Conservation (phyloP, 257 asterid genomes). For the Penstemon davidsonii region DNA sequence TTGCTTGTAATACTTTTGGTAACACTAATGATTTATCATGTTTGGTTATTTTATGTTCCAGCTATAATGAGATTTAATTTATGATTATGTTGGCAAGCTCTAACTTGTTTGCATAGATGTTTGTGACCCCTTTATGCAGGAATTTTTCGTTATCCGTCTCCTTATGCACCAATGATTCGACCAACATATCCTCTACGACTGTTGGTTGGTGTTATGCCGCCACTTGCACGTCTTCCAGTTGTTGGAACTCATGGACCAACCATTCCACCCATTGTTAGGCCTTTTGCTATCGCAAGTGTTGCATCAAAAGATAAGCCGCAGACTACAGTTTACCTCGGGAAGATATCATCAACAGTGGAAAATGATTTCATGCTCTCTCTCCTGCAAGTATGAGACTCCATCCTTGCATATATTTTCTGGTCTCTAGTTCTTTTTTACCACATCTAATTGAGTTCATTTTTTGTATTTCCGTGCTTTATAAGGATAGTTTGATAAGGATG, state of each 20-base stretch:
- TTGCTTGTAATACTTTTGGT: slow-evolving; percentile 87
- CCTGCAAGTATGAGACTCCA: slow-evolving; percentile 60
- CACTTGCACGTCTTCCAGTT: slow-evolving; percentile 71
- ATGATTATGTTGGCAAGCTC: slow-evolving; percentile 39
- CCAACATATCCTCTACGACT: slow-evolving; percentile 76
- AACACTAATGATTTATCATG: slow-evolving; percentile 59
- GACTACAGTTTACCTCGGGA: slow-evolving; percentile 89
- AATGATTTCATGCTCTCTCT: slow-evolving; percentile 88
- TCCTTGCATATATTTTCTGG: slow-evolving; percentile 13
- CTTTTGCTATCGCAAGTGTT: slow-evolving; percentile 45
- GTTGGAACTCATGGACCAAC: slow-evolving; percentile 72
- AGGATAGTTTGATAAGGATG: not conserved
- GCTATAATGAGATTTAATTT: slow-evolving; percentile 23
- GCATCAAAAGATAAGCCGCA: slow-evolving; percentile 70
- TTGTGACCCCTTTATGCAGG: slow-evolving; percentile 71
- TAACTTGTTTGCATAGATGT: slow-evolving; percentile 75
- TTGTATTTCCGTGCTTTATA: not conserved
- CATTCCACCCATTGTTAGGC: slow-evolving; percentile 58
- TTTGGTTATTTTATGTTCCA: slow-evolving; percentile 40
- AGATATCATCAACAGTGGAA: slow-evolving; percentile 85
- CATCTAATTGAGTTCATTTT: slow-evolving; percentile 21
- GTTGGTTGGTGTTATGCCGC: slow-evolving; percentile 62
- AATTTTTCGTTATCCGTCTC: slow-evolving; percentile 65
- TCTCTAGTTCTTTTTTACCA: slow-evolving; percentile 10
- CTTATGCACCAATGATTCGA: slow-evolving; percentile 63